phyloP scores from a whole-genome alignment of 163 green algal species.

The Botryococcus braunii region DNA sequence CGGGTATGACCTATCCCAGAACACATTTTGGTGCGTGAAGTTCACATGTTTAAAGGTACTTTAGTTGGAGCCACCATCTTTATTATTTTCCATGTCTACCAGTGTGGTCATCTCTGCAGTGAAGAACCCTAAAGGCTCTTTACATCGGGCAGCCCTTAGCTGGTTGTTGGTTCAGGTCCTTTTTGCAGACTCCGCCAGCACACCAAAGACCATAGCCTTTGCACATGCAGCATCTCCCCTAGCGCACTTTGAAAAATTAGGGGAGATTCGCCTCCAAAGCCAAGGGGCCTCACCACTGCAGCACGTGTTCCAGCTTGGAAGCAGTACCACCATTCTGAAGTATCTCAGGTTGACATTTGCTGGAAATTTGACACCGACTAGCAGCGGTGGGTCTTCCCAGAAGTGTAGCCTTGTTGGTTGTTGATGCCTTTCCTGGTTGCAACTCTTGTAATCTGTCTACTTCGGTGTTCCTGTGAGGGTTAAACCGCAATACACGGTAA shows the following conservation, averaged over 20 bases:
- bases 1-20: not conserved
- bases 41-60: not conserved
- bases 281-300: constrained; percentile 20
- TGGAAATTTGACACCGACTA: constrained; percentile 17
- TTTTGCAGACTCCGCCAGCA: constrained; percentile 23
- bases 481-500: not conserved
- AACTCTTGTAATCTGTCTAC: not conserved
- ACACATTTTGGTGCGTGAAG: not conserved
- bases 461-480: not conserved
- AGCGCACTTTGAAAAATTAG: constrained; percentile 22
- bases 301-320: constrained; percentile 32
- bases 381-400: too few species aligned
- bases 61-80: not conserved
- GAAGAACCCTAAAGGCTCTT: not conserved
- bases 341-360: constrained; percentile 37
- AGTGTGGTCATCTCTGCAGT: not conserved
- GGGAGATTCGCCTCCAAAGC: constrained; percentile 20
- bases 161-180: constrained; percentile 10
- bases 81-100: not conserved
- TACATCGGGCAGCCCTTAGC: not conserved
- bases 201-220: constrained; percentile 19
- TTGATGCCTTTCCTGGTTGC: not conserved
- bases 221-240: constrained; percentile 17
- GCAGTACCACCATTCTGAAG: constrained; percentile 15
- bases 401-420: not conserved